Conservation (phyloP, 2,329 filamentous ascomycete genomes). For the Phoma sp. region DNA sequence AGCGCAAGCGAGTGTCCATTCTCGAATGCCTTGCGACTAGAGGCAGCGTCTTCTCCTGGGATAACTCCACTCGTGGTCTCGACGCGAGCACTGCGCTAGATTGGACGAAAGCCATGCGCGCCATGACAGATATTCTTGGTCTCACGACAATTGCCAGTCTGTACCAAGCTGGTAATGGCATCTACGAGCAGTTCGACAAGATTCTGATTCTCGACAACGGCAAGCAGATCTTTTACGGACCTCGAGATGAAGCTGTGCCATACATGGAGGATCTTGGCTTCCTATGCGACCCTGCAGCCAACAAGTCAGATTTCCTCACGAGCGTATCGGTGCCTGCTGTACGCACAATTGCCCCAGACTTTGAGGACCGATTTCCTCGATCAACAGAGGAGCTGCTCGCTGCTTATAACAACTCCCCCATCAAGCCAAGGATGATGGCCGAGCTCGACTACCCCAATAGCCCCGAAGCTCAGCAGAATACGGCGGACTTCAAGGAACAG, state of each 20-base stretch:
- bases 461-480: slow-evolving; percentile 50
- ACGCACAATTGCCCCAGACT: slow-evolving; percentile 51
- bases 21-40: slow-evolving; percentile 68
- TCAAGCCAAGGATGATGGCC: slow-evolving; percentile 59
- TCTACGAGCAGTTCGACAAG: slow-evolving; percentile 74
- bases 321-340: slow-evolving; percentile 66
- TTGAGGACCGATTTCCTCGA: slow-evolving; percentile 52
- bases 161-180: slow-evolving; percentile 58
- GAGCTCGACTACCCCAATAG: slow-evolving; percentile 67
- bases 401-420: slow-evolving; percentile 59
- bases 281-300: slow-evolving; percentile 67
- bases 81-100: slow-evolving; percentile 59
- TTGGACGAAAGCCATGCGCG: slow-evolving; percentile 61
- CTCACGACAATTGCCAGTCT: slow-evolving; percentile 63
- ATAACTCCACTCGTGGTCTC: slow-evolving; percentile 51
- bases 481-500: slow-evolving; percentile 62
- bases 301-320: slow-evolving; percentile 77
- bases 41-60: slow-evolving; percentile 63
- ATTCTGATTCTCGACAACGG: slow-evolving; percentile 77
- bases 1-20: slow-evolving; percentile 74
- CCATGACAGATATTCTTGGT: slow-evolving; percentile 58
- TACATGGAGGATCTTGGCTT: slow-evolving; percentile 77
- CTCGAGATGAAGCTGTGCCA: slow-evolving; percentile 62
- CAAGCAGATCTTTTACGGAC: slow-evolving; percentile 77
- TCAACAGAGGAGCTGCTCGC: slow-evolving; percentile 53